Evolutionary conservation across 148 eudicot species (phyloP).

Genomic region (Pharnaceum exiguum): DNA sequence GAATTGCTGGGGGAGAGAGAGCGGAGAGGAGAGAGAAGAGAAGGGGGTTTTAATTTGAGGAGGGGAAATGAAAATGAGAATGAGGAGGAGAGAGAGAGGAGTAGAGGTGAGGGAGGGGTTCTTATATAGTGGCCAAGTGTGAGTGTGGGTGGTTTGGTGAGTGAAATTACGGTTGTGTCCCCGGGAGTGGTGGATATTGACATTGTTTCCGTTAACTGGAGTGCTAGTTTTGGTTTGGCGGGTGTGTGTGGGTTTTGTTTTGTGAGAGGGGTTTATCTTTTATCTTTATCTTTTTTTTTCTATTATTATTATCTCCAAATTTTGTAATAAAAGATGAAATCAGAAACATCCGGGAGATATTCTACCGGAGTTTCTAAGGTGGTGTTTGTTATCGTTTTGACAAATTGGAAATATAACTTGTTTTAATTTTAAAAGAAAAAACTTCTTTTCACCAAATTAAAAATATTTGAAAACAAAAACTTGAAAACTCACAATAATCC

Average conservation of each 20-base stretch:
- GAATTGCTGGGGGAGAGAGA: slow-evolving; percentile 4
- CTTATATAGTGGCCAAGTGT: background rate
- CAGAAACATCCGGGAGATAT: too few relatives aligned
- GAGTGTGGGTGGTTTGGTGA: slow-evolving; percentile 15
- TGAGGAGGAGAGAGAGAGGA: background rate
- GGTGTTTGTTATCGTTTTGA: too few relatives aligned
- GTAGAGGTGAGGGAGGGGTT: background rate
- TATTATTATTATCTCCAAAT: too few relatives aligned
- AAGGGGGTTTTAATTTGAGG: slow-evolving; percentile 13
- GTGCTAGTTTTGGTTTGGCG: background rate
- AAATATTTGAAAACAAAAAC: too few relatives aligned
- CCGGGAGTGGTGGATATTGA: slow-evolving; percentile 21
- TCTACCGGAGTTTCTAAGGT: too few relatives aligned
- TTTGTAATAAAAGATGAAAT: too few relatives aligned
- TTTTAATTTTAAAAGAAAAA: too few relatives aligned
- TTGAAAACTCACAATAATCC: too few relatives aligned
- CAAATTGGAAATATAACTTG: too few relatives aligned
- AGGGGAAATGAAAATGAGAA: slow-evolving; percentile 8
- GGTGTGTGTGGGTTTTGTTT: slow-evolving; percentile 20
- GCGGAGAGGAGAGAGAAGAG: slow-evolving; percentile 19
- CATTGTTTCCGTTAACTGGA: background rate
- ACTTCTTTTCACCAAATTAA: too few relatives aligned
- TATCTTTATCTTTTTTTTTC: background rate
- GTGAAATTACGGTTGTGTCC: slow-evolving; percentile 12
- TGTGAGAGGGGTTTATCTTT: slow-evolving; percentile 31